phyloP scores from a whole-genome alignment of 352 stramenopile species.

The Phytopythium ostracodes region DNA sequence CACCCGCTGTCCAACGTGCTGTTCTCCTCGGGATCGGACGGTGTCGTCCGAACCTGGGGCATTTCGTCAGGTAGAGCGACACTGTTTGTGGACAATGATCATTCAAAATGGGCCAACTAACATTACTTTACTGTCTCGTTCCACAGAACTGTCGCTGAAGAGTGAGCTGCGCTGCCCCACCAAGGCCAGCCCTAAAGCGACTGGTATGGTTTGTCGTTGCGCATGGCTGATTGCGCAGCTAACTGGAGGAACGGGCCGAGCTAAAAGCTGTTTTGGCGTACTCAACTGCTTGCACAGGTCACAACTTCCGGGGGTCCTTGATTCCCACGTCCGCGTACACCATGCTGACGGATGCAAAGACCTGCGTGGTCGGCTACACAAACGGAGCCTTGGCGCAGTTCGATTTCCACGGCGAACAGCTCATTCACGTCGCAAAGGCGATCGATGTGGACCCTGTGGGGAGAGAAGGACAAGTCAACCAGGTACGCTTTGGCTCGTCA shows the following conservation, averaged over 20 bases:
- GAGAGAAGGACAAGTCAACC: conserved; percentile 73
- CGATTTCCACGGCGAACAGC: conserved; percentile 71
- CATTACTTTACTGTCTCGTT: background rate
- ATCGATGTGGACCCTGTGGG: conserved; percentile 63
- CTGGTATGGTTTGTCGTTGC: conserved; percentile 18
- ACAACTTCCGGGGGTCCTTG: conserved; percentile 46
- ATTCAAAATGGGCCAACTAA: background rate
- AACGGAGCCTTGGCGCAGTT: conserved; percentile 64
- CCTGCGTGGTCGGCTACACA: conserved; percentile 75
- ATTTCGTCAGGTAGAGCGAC: conserved; percentile 55
- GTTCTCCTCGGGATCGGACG: conserved; percentile 77
- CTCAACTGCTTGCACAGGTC: conserved; percentile 14
- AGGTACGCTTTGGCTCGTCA: conserved; percentile 22
- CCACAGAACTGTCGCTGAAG: conserved; percentile 65
- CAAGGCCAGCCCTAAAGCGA: conserved; percentile 51
- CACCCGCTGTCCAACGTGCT: conserved; percentile 80
- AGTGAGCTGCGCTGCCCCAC: conserved; percentile 59
- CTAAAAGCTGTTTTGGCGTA: background rate
- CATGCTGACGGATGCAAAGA: conserved; percentile 73
- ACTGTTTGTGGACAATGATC: conserved; percentile 4
- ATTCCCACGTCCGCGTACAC: conserved; percentile 73
- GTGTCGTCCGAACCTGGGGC: conserved; percentile 74
- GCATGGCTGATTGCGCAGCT: background rate
- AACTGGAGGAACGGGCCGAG: no score
- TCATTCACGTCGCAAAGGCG: conserved; percentile 67